Percentiles rank a stretch among this genome's conserved stretches.
These are phyloP conservation scores for Echites panduratus DNA, from an alignment of 257 asterid species.

Conservation along the genomic window DNA sequence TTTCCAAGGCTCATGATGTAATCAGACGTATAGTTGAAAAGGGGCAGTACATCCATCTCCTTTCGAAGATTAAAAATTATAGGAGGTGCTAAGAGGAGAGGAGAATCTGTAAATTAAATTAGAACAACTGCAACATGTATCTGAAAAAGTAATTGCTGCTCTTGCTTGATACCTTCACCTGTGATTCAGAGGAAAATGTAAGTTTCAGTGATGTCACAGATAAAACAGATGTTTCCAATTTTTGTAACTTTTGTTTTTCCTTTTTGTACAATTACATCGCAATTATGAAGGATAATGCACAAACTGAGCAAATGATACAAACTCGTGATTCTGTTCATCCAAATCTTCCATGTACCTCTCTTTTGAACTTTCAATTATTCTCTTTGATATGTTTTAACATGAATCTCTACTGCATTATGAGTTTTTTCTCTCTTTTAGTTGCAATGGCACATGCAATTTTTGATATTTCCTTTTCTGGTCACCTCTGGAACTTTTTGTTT, in stretches of 20 bases:
- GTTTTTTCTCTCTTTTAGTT: neutral
- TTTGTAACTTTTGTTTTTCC: neutral
- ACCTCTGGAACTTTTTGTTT: neutral
- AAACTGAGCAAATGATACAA: neutral
- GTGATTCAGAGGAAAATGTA: neutral
- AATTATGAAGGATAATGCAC: neutral
- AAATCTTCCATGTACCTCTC: neutral
- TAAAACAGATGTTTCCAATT: neutral
- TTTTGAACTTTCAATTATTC: neutral
- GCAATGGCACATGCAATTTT: neutral
- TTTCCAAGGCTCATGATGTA: constrained; percentile 66
- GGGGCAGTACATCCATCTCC: constrained; percentile 64
- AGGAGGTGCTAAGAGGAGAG: constrained; percentile 51
- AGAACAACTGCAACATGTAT: neutral
- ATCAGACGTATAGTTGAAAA: constrained; percentile 78
- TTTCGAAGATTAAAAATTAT: constrained; percentile 60
- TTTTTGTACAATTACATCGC: neutral
- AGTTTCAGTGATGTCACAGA: neutral
- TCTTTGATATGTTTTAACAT: neutral
- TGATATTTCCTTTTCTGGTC: neutral
- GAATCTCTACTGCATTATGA: neutral
- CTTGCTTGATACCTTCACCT: neutral
- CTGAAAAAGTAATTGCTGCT: neutral
- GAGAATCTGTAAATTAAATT: constrained; percentile 7
- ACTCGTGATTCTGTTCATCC: neutral